Evolutionary conservation across 805 yeast species (phyloP).

Genomic region (Zygoascus ofunaensis): DNA sequence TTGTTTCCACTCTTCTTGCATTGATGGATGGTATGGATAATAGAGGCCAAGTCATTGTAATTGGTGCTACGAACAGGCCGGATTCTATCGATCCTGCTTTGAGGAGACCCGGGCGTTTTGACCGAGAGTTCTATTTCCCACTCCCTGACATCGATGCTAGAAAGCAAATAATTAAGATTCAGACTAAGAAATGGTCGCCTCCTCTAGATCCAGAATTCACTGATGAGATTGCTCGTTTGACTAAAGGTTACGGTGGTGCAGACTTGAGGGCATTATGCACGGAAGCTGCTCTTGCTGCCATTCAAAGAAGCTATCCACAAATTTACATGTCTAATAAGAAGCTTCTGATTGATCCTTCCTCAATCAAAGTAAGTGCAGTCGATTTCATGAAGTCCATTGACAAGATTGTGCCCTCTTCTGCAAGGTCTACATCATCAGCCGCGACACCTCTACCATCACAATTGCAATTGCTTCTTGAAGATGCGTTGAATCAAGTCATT

Average conservation of each 20-base stretch:
- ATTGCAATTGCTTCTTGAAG: constrained; percentile 53
- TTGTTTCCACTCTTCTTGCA: constrained; percentile 89
- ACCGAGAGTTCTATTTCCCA: constrained; percentile 93
- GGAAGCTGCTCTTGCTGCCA: constrained; percentile 87
- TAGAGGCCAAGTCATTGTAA: constrained; percentile 94
- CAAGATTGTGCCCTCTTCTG: constrained; percentile 85
- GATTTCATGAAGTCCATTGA: constrained; percentile 84
- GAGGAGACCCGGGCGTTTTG: constrained; percentile 94
- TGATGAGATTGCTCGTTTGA: constrained; percentile 59
- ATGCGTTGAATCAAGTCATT: constrained; percentile 40
- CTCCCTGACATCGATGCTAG: constrained; percentile 78
- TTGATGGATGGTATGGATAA: constrained; percentile 99
- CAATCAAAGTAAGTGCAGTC: constrained; percentile 63
- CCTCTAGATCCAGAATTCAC: constrained; percentile 51
- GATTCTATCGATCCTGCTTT: constrained; percentile 98
- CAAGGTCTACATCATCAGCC: constrained; percentile 66
- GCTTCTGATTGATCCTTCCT: constrained; percentile 58
- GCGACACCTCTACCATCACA: constrained; percentile 74
- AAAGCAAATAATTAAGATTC: constrained; percentile 68
- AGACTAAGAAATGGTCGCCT: constrained; percentile 84
- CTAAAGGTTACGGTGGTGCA: constrained; percentile 98
- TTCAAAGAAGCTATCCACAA: constrained; percentile 89
- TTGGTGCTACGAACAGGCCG: constrained; percentile 97
- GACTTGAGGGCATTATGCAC: constrained; percentile 91
- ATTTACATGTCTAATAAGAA: constrained; percentile 72